Evolutionary conservation across 164 flowering plant genomes (phyloP).

Genomic region (Akebia trifoliata): DNA sequence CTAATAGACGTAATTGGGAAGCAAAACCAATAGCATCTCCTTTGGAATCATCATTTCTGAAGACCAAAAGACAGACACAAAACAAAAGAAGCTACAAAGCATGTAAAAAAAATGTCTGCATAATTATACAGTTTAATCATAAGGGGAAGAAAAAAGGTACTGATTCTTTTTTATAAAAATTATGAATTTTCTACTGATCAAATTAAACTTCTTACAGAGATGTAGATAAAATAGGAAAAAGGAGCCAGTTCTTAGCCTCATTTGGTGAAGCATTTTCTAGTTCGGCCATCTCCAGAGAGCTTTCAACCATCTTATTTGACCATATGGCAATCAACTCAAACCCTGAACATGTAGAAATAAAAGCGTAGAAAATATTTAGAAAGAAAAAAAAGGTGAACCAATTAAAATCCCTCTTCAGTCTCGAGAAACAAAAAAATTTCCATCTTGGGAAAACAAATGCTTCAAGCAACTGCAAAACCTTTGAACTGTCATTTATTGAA

Average conservation of each 20-base stretch:
- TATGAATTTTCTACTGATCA: background rate
- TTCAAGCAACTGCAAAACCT: too few relatives aligned
- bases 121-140: background rate
- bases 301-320: conserved; percentile 68
- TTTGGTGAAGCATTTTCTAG: conserved; percentile 81
- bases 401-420: background rate
- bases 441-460: too few relatives aligned
- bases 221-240: conserved; percentile 51
- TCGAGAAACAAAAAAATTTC: too few relatives aligned
- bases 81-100: background rate
- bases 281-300: conserved; percentile 90
- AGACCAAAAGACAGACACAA: background rate
- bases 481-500: too few relatives aligned
- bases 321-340: conserved; percentile 71
- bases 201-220: conserved; percentile 44
- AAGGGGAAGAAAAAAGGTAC: background rate
- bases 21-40: conserved; percentile 66
- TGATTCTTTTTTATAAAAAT: background rate
- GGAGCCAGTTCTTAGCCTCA: conserved; percentile 82
- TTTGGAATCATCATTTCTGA: conserved; percentile 32
- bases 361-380: background rate
- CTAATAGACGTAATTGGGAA: conserved; percentile 67
- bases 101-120: background rate
- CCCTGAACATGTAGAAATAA: conserved; percentile 37
- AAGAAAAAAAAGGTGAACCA: background rate